Conservation (phyloP, 2,329 filamentous ascomycete species). For the Passalora sequoiae region DNA sequence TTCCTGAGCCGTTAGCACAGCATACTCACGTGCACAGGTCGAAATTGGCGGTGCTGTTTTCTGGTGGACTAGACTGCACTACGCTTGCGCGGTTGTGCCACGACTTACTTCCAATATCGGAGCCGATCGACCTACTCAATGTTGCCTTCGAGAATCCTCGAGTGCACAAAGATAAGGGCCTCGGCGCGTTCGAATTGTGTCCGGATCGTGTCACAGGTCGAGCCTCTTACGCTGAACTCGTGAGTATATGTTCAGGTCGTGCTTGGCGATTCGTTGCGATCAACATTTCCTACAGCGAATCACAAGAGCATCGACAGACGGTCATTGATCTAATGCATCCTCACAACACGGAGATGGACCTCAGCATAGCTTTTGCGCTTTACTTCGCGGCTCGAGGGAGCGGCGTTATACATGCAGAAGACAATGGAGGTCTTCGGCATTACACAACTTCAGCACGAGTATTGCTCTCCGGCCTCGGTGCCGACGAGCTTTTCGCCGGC, state of each 20-base stretch:
- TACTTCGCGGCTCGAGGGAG: conserved; percentile 83
- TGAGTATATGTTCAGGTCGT: conserved; percentile 61
- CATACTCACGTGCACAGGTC: conserved; percentile 30
- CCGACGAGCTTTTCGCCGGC: conserved; percentile 92
- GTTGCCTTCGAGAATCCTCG: conserved; percentile 95
- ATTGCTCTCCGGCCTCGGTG: conserved; percentile 84
- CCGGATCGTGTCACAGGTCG: conserved; percentile 87
- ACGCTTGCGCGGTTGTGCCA: conserved; percentile 76
- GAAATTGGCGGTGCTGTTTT: conserved; percentile 78
- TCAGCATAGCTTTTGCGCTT: conserved; percentile 88
- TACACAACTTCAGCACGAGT: conserved; percentile 73
- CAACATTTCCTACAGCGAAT: conserved; percentile 76
- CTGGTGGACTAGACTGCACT: conserved; percentile 89
- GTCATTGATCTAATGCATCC: conserved; percentile 79
- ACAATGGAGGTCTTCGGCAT: neutral
- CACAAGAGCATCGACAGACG: conserved; percentile 59
- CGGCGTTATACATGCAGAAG: conserved; percentile 32
- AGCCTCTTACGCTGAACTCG: conserved; percentile 71
- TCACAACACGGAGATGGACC: conserved; percentile 97
- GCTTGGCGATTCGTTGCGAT: conserved; percentile 80
- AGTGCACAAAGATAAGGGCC: conserved; percentile 41
- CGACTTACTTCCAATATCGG: conserved; percentile 62
- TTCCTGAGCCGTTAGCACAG: conserved; percentile 48
- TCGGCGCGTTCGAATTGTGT: conserved; percentile 67
- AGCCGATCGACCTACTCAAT: conserved; percentile 82